Percentiles rank a stretch among this genome's conserved stretches.
phyloP scores from a whole-genome alignment of 441 rosid species.

The Gossypium schwendimanii region DNA sequence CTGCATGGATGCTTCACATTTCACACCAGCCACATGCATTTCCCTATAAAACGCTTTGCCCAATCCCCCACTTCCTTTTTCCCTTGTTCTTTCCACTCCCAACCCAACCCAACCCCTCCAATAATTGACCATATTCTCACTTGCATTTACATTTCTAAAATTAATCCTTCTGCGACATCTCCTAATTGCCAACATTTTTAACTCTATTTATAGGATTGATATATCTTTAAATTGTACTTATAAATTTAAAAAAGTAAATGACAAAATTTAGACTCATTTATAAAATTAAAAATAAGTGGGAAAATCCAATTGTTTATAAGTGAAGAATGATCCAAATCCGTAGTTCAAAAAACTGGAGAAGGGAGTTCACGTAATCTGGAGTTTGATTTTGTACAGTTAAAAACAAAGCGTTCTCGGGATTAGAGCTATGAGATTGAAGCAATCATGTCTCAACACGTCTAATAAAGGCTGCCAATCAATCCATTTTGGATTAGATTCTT shows the following conservation, averaged over 20 bases:
- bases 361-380: slow-evolving; percentile 26
- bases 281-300: background rate
- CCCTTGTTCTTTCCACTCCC: too few species aligned
- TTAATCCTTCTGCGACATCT: background rate
- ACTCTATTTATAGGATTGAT: too few species aligned
- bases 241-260: background rate
- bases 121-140: slow-evolving; percentile 33
- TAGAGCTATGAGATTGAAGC: slow-evolving; percentile 23
- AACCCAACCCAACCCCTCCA: too few species aligned
- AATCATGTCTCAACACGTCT: slow-evolving; percentile 23
- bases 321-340: slow-evolving; percentile 9
- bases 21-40: too few species aligned
- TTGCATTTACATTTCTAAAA: background rate
- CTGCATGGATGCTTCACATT: slow-evolving; percentile 22
- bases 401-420: slow-evolving; percentile 30
- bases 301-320: slow-evolving; percentile 1
- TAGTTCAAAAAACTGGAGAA: slow-evolving; percentile 5
- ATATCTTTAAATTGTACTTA: background rate
- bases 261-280: too few species aligned
- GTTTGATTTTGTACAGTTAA: slow-evolving; percentile 11
- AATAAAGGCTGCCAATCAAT: slow-evolving; percentile 10
- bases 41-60: background rate
- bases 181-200: too few species aligned
- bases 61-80: background rate
- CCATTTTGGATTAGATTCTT: slow-evolving; percentile 11